Base-by-base conservation (phyloP, 306 rosid species). In the Fagus crenata region DNA sequence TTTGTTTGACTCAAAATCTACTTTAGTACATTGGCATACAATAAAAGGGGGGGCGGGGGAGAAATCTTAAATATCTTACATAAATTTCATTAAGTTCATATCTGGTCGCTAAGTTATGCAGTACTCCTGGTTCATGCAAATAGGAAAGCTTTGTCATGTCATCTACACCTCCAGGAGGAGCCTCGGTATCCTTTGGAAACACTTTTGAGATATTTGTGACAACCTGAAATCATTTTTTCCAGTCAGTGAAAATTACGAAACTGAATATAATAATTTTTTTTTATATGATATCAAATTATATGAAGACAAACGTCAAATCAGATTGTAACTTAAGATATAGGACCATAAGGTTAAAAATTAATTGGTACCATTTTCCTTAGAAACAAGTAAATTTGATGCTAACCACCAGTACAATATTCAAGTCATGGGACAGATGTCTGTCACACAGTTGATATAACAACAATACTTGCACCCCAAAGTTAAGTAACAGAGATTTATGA, bases 91-190 rank as follows among this genome's bases (percentile, higher is more conserved):
- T 96, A 37, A 96, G 99, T 82, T 96, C 99, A 77, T 96, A 96
- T 96, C 99, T 89, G 77, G 97, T 5, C 2, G 98, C 97, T 93
- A 96, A 96, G 88, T 96, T 96, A 83, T 89, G 80, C 86, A 96
- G 81, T 84, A 96, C 99, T 81, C 99, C 99, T 0, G 99, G 99
- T 84, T 96, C 99, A 76, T 96, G 99, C 88, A 96, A 91, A 89
- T 96, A 96, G 61, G 99, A 96, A 78, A 96, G 80, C 79, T 96
- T 96, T 80, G 99, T 96, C 99, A 96, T 96, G 93, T 96, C 99
- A 85, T 96, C 99, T 28, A 89, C 99, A 78, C 99, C 99, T 79
- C 98, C 99, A 33, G 99, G 98, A 71, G 93, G 90, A 81, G 97
- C 94, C 86, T 96, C 99, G 63, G 92, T 86, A 80, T 96, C 99